Evolutionary conservation across 768 basidiomycete species (phyloP), one percentile per base, ranked within the genome.

Genomic region (Megacollybia marginata): DNA sequence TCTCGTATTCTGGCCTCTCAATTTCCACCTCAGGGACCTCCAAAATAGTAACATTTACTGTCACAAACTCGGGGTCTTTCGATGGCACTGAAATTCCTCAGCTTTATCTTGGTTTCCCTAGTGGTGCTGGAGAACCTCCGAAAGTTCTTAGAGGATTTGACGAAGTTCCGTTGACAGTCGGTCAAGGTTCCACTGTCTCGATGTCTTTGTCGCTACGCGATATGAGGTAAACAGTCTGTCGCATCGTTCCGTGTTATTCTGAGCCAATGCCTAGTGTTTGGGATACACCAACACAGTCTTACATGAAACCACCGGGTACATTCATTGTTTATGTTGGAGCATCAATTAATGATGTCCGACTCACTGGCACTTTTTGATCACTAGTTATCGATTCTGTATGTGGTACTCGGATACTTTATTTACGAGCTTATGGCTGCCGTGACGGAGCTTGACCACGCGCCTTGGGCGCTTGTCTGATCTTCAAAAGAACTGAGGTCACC

Each of bases 281-380:
- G 82, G 75, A 82, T 62, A 72, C 73, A 1, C 62, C 65, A 5
- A 67, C 64, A 42, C 80, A 83, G 59, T 55, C 60, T 18, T 83
- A 78, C 69, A 62, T 69, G 4, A 67, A 72, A 5, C 79, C 80
- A 9, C 43, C 65, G 2, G 82, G 82, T 2, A 69, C 61, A 23
- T 83, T 81, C 58, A 68, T 56, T 0, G 73, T 82, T 32, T 73
- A 65, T 49, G 71, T 80, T 34, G 81, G 82, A 9, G 74, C 76
- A 9, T 77, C 76, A 5, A 76, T 70, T 44, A 63, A 60, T 50
- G 75, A 80, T 60, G 68, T 77, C 36, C 62, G 72, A 32, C 58
- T 79, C 50, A 67, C 57, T 16, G 69, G 69, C 2, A 33, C 47
- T 10, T 52, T 13, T 13, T 15, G 38, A 13, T 40, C 20, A 45